These are phyloP conservation scores for Colletotrichum brevisporum DNA, from an alignment of 2,329 filamentous ascomycete genomes.

Conservation along the genomic window DNA sequence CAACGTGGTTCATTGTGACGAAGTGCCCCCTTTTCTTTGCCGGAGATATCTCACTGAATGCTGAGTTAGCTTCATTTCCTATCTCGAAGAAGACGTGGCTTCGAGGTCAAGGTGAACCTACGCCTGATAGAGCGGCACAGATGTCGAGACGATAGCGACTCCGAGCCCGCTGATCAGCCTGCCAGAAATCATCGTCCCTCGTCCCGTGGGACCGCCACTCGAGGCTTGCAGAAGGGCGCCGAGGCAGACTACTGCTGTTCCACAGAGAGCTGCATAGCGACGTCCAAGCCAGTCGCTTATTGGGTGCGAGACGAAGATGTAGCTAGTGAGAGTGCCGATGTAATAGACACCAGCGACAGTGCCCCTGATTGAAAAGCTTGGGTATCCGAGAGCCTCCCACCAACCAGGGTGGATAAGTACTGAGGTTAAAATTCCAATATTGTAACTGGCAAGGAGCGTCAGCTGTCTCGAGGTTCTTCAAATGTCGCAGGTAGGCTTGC, in stretches of 20 bases:
- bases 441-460: slow-evolving; percentile 58
- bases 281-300: slow-evolving; percentile 66
- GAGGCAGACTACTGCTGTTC: slow-evolving; percentile 61
- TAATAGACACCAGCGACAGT: slow-evolving; percentile 72
- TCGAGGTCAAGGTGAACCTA: slow-evolving; percentile 42
- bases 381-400: slow-evolving; percentile 59
- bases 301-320: slow-evolving; percentile 67
- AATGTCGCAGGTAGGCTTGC: neutral
- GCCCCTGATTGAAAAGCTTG: slow-evolving; percentile 60
- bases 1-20: slow-evolving; percentile 72
- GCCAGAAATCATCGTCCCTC: slow-evolving; percentile 64
- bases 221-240: slow-evolving; percentile 64
- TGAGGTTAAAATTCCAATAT: slow-evolving; percentile 70
- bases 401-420: slow-evolving; percentile 71
- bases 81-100: neutral
- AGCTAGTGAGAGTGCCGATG: slow-evolving; percentile 68
- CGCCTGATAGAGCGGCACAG: slow-evolving; percentile 72
- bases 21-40: slow-evolving; percentile 67
- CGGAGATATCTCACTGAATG: slow-evolving; percentile 66
- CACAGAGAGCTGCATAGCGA: slow-evolving; percentile 63
- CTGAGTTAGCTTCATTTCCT: neutral
- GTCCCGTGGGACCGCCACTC: slow-evolving; percentile 56
- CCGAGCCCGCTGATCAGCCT: slow-evolving; percentile 67
- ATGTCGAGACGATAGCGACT: slow-evolving; percentile 68
- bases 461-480: neutral